Base-by-base conservation (phyloP, 2,329 filamentous ascomycete species). In the Sordariomycetes sp. region DNA sequence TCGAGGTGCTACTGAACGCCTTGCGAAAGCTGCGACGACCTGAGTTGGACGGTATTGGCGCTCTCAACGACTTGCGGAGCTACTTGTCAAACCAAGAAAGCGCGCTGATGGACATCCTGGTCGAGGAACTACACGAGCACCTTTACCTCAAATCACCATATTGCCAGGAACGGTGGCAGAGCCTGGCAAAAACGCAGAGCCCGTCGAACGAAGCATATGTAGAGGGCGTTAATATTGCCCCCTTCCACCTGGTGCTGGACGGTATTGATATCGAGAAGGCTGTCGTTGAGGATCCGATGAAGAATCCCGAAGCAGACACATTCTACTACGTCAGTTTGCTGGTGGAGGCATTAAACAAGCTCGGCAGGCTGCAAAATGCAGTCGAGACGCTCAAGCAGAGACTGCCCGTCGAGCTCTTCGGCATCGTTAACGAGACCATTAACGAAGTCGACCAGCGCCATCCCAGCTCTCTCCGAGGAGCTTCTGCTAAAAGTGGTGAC, bases 111-210 rank as follows among this genome's bases (percentile, higher is more conserved):
- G 92, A 98, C 51, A 96, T 96, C 34, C 57, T 98, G 36, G 79
- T 96, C n/a, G 92, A 98, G 54, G 92, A 98, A 57, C 68, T 98
- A 21, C 92, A 98, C 53, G 92, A 94, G 54, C 92, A 98, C 59
- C 70, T 98, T 4, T 98, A 98, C 53, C 75, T 98, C 25, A 96
- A 96, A 55, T 96, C 90, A 4, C 92, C 90, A 0, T 98, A 98
- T 54, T 96, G 90, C 52, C 87, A 94, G 53, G 86, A 94, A 53
- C 72, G 92, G 45, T 98, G 92, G 92, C 93, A 94, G 57, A 75
- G 73, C 38, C 75, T 94, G 39, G 72, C 80, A 24, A 82, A 81
- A 46, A 73, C 71, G 24, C 79, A 84, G 42, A 68, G 74, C 31
- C 10, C 20, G 15, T 33, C 32, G 40, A 63, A 61, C 28, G 68